Percentiles rank a stretch among this genome's conserved stretches.
Evolutionary conservation across 805 yeast species (phyloP).

Genomic region (Ogataea glucozyma): DNA sequence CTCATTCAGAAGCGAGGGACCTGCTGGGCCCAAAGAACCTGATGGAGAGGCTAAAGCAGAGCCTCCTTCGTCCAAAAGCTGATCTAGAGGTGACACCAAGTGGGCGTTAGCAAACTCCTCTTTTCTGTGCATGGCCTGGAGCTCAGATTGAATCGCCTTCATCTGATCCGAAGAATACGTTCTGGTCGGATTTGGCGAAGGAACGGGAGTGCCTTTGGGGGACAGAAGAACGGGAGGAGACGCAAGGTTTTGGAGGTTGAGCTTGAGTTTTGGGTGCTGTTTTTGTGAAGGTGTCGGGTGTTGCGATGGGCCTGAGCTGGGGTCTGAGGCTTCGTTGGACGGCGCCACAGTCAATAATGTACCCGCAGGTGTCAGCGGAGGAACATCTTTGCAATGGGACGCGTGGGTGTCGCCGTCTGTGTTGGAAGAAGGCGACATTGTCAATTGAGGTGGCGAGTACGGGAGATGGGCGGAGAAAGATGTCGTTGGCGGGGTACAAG

Average conservation of each 20-base stretch:
- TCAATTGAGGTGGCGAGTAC: background rate
- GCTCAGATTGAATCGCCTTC: conserved; percentile 13
- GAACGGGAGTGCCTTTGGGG: conserved; percentile 34
- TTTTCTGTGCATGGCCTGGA: background rate
- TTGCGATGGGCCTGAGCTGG: background rate
- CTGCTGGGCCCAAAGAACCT: too few species aligned
- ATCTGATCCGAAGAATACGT: conserved; percentile 20
- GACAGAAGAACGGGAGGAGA: conserved; percentile 32
- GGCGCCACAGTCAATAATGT: too few species aligned
- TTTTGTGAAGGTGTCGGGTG: background rate
- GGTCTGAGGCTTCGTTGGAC: background rate
- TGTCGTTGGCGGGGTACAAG: too few species aligned
- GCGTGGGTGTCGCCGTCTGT: background rate
- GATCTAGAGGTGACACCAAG: conserved; percentile 19
- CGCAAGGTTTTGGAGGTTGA: conserved; percentile 24
- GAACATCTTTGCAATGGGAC: background rate
- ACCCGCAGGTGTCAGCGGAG: background rate
- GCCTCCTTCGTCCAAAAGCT: conserved; percentile 13
- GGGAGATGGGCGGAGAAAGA: too few species aligned
- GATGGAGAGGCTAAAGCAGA: too few species aligned
- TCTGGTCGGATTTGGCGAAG: conserved; percentile 29
- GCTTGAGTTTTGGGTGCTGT: conserved; percentile 22
- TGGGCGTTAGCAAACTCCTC: background rate
- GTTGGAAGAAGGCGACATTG: conserved; percentile 6
- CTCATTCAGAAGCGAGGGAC: too few species aligned